Conservation (phyloP, 768 basidiomycete species). For the Mrakia frigida region DNA sequence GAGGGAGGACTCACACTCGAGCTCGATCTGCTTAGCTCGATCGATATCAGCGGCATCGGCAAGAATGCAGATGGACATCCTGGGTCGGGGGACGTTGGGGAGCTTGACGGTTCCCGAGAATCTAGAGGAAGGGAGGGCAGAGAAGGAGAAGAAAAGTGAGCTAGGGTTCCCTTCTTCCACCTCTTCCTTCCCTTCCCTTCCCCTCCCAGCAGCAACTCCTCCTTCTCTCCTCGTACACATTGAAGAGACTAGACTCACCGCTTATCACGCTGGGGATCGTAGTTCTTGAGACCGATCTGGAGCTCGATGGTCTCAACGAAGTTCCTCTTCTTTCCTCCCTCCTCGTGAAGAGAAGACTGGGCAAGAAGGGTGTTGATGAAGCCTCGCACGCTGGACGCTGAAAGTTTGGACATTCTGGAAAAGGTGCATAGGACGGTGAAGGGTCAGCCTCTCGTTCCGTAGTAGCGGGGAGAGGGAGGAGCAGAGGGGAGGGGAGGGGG, state of each 20-base stretch:
- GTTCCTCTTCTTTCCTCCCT: constrained; percentile 70
- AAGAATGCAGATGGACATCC: constrained; percentile 99
- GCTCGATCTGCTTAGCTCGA: constrained; percentile 93
- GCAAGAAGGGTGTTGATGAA: constrained; percentile 86
- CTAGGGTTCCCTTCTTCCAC: background rate
- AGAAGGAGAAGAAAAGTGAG: background rate
- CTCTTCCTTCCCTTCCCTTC: background rate
- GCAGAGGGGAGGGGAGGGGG: background rate
- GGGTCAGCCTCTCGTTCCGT: background rate
- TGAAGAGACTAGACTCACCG: constrained; percentile 48
- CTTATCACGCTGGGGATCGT: constrained; percentile 99
- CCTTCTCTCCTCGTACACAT: background rate
- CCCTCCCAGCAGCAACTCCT: background rate
- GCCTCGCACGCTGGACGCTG: constrained; percentile 99
- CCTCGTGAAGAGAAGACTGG: constrained; percentile 61
- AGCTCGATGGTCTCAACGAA: constrained; percentile 93
- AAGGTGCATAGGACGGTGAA: background rate
- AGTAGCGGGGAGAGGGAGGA: background rate
- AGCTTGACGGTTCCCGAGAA: constrained; percentile 98
- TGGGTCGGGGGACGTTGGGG: constrained; percentile 92
- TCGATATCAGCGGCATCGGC: constrained; percentile 99
- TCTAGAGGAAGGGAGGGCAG: constrained; percentile 39
- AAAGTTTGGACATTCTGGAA: constrained; percentile 58
- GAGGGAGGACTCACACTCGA: constrained; percentile 50
- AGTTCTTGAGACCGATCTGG: constrained; percentile 96